Evolutionary conservation across 2,329 filamentous ascomycete genomes (phyloP).

Genomic region (Fusarium tupiense): DNA sequence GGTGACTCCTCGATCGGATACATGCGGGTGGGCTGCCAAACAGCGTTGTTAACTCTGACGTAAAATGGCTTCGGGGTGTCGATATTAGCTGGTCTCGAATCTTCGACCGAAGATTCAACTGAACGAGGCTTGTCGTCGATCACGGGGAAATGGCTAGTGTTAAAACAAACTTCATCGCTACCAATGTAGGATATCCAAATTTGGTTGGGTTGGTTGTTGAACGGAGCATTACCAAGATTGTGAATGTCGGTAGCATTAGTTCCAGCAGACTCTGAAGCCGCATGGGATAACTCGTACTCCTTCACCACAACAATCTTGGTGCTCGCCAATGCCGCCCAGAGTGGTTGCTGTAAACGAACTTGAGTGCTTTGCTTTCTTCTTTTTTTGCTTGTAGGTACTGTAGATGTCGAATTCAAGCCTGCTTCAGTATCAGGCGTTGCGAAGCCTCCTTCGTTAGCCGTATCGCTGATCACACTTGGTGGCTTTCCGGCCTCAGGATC

Average conservation of each 20-base stretch:
- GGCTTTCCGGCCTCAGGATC: conserved; percentile 73
- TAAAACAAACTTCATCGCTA: conserved; percentile 80
- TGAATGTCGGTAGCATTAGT: conserved; percentile 81
- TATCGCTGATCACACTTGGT: conserved; percentile 47
- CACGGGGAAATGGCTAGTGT: conserved; percentile 71
- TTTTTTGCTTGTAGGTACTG: conserved; percentile 75
- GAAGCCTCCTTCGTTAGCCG: conserved; percentile 53
- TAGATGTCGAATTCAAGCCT: conserved; percentile 47
- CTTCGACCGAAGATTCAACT: conserved; percentile 43
- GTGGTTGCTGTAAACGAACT: conserved; percentile 87
- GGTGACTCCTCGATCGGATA: conserved; percentile 56
- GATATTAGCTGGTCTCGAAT: conserved; percentile 59
- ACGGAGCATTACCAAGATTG: conserved; percentile 79
- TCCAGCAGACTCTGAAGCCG: conserved; percentile 76
- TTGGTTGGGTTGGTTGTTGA: conserved; percentile 74
- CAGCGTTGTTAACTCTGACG: conserved; percentile 80
- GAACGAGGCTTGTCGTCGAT: conserved; percentile 47
- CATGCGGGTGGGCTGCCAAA: conserved; percentile 82
- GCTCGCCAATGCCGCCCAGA: conserved; percentile 94
- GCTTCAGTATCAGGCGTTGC: conserved; percentile 64
- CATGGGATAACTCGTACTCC: conserved; percentile 85
- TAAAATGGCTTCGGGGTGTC: conserved; percentile 80
- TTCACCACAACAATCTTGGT: conserved; percentile 97
- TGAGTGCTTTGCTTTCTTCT: conserved; percentile 91
- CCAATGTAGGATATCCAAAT: conserved; percentile 86